These are phyloP conservation scores for Claviceps arundinis DNA, from an alignment of 2,329 filamentous ascomycete genomes.

Conservation along the genomic window DNA sequence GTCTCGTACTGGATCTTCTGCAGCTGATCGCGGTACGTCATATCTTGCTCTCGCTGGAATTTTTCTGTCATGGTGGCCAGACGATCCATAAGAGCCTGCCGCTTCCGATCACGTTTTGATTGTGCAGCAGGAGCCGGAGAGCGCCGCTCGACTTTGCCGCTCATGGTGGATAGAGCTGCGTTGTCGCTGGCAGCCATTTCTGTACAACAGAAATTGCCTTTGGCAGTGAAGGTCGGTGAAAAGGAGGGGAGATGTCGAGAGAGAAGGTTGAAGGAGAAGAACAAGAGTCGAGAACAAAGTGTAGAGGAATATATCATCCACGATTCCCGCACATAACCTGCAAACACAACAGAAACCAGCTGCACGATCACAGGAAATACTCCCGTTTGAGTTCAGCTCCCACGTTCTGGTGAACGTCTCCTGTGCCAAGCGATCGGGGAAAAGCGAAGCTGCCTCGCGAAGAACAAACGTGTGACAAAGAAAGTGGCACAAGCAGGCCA, in stretches of 20 bases:
- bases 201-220: neutral
- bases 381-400: neutral
- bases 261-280: neutral
- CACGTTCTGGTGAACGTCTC: neutral
- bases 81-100: constrained; percentile 68
- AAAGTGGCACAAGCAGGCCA: neutral
- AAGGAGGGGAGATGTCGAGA: neutral
- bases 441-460: neutral
- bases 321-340: neutral
- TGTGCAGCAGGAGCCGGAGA: constrained; percentile 27
- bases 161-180: constrained; percentile 18
- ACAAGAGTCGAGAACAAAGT: neutral
- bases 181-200: constrained; percentile 28
- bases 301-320: neutral
- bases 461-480: neutral
- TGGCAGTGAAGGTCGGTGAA: neutral
- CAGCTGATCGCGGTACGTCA: constrained; percentile 77
- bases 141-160: constrained; percentile 22
- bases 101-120: constrained; percentile 84
- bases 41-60: constrained; percentile 69
- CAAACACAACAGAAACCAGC: neutral
- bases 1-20: constrained; percentile 88
- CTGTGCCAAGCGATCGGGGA: neutral
- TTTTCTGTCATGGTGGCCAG: constrained; percentile 62
- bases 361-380: neutral